phyloP scores from a whole-genome alignment of 805 yeast genomes.

The Nakazawaea anatomiae region DNA sequence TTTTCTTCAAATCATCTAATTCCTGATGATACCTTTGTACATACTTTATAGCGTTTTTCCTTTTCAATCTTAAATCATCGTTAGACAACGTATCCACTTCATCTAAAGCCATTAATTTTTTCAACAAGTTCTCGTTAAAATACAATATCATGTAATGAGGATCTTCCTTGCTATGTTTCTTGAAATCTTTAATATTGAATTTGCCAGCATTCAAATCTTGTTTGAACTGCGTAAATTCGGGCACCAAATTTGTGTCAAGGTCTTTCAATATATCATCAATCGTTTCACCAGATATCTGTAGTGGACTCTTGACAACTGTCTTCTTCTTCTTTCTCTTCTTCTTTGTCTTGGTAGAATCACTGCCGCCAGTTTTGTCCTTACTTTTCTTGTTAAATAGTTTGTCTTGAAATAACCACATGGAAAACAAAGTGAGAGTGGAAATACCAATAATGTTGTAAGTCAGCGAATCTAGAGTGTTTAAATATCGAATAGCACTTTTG shows the following conservation, averaged over 20 bases:
- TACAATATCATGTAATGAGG: constrained; percentile 44
- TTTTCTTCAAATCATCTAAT: constrained; percentile 33
- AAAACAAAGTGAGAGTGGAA: constrained; percentile 1
- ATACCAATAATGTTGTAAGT: constrained; percentile 5
- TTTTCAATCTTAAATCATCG: constrained; percentile 43
- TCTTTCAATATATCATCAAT: constrained; percentile 5
- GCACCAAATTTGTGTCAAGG: not conserved
- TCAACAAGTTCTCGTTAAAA: constrained; percentile 62
- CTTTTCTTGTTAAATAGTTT: not conserved
- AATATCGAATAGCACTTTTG: not conserved
- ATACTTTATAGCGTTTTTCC: constrained; percentile 54
- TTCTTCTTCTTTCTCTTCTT: constrained; percentile 8
- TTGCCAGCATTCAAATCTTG: constrained; percentile 1
- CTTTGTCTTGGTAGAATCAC: not conserved
- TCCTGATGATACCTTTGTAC: constrained; percentile 55
- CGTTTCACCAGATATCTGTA: not conserved
- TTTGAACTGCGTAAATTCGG: constrained; percentile 12
- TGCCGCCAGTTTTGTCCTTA: not conserved
- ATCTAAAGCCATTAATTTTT: constrained; percentile 61
- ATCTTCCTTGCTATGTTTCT: constrained; percentile 7
- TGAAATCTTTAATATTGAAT: constrained; percentile 1
- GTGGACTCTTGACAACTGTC: not conserved
- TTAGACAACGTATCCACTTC: constrained; percentile 49
- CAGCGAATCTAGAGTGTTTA: not conserved
- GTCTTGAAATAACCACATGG: constrained; percentile 3